Percentiles rank a stretch among this genome's conserved stretches.
These are phyloP conservation scores for Penicillium lividum DNA, from an alignment of 495 filamentous ascomycete genomes.

Conservation along the genomic window DNA sequence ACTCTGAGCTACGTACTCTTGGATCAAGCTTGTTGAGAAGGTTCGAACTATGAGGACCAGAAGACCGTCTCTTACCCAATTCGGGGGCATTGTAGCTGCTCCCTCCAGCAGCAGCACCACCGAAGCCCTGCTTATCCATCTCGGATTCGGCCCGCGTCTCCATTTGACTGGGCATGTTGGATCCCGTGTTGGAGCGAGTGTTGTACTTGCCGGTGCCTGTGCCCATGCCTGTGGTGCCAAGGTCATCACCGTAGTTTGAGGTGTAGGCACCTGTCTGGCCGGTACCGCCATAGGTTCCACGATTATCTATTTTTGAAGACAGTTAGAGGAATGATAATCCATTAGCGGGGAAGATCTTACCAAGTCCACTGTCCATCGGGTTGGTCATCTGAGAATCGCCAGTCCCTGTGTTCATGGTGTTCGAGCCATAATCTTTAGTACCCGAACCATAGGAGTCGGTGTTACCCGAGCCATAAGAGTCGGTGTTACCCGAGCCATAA, in stretches of 20 bases:
- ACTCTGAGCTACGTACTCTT: constrained; percentile 26
- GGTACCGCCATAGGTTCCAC: constrained; percentile 3
- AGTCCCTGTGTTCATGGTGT: constrained; percentile 13
- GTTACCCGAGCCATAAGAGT: no score
- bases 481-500: constrained; percentile 15
- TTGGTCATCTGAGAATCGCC: constrained; percentile 30
- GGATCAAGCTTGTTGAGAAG: constrained; percentile 53
- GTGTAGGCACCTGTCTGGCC: constrained; percentile 11
- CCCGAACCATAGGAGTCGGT: constrained; percentile 8
- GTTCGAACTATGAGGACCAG: constrained; percentile 42
- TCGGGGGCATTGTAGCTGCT: constrained; percentile 31
- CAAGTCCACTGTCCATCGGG: constrained; percentile 32
- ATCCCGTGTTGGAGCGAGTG: constrained; percentile 10
- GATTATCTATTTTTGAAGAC: constrained; percentile 2
- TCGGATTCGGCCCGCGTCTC: constrained; percentile 41
- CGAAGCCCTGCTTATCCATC: constrained; percentile 37
- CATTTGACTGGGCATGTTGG: constrained; percentile 38
- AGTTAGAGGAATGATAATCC: not conserved
- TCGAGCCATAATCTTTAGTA: not conserved
- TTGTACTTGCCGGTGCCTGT: constrained; percentile 9
- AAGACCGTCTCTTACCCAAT: constrained; percentile 23
- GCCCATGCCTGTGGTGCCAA: constrained; percentile 8
- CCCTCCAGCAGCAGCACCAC: constrained; percentile 31
- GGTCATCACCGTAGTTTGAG: constrained; percentile 14
- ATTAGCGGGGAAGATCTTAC: constrained; percentile 1